Evolutionary conservation across 371 early-diverging fungal species (phyloP), one percentile per base, ranked within the genome.

Genomic region (Circinella umbellata): DNA sequence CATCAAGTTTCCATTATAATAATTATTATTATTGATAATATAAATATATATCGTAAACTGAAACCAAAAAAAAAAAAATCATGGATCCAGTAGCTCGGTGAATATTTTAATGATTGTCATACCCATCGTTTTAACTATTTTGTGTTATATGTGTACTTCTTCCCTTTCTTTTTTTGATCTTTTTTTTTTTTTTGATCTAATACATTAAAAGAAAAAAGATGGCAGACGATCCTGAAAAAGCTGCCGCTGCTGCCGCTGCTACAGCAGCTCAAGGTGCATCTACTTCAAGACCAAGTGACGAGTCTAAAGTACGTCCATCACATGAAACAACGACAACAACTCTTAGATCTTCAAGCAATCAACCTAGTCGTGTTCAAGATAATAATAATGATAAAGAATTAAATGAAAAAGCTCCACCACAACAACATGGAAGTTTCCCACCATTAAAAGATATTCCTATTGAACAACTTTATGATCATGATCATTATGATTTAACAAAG

Each of bases 391-490:
- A 57, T 10, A 18, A 34, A 10, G 4, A 11, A 34, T n/a, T 34
- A 10, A 34, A 18, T 57, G 34, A 18, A 10, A 57, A 57, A 7
- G 27, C 11, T 27, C 27, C 27, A 27, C 0, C 27, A 27, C 27
- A 27, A 2, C 27, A 27, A 27, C 27, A 27, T 8, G 63, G 53
- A 7, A 53, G 11, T 18, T 70, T 64, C 35, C 65, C 70, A 27
- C 70, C 65, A 7, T 38, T 70, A 0, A 64, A 65, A 37, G 70
- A 70, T 18, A 70, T 70, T 36, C 70, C 87, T 18, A 86, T 89
- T 65, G 85, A 90, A 64, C 91, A 91, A 75, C 86, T 91, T 64
- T 91, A 91, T 77, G 88, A 91, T 80, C 90, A 91, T 82, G 92
- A 91, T 48, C 90, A 91, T 77, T 91, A 85, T 71, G 92, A 91